phyloP scores from a whole-genome alignment of 495 filamentous ascomycete species.

The Chaetomidium leptoderma region DNA sequence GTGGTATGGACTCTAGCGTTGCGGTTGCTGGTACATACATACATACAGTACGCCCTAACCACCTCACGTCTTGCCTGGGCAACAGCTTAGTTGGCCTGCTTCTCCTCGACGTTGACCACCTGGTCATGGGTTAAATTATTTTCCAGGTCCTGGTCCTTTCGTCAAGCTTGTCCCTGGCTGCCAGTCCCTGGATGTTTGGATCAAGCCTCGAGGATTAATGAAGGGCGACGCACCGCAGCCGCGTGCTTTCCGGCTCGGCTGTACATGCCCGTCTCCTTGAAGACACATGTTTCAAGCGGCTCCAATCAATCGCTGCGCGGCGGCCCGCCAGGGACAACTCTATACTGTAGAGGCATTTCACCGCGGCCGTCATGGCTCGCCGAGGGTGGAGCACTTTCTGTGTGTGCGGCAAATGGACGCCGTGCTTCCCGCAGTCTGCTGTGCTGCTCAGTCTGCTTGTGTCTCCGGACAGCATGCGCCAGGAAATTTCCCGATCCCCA shows the following conservation, averaged over 20 bases:
- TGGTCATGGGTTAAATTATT: conserved; percentile 3
- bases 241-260: conserved; percentile 14
- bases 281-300: conserved; percentile 18
- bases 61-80: background rate
- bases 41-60: background rate
- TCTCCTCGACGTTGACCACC: background rate
- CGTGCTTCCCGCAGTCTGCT: conserved; percentile 11
- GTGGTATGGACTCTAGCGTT: background rate
- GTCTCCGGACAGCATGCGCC: conserved; percentile 14
- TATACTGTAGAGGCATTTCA: background rate
- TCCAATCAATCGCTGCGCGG: conserved; percentile 9
- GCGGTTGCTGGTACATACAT: background rate
- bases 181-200: background rate
- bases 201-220: conserved; percentile 15
- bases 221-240: conserved; percentile 14
- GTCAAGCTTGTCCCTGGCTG: background rate
- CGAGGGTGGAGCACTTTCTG: conserved; percentile 4
- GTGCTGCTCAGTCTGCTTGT: too few relatives aligned
- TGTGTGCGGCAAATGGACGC: conserved; percentile 8
- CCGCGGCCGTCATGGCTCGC: background rate
- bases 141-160: background rate
- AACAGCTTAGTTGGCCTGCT: background rate
- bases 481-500: conserved; percentile 16
- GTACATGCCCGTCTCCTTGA: conserved; percentile 12
- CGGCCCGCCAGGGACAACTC: background rate